phyloP scores from a whole-genome alignment of 1,284 basidiomycete species.

The Serendipita sp. region DNA sequence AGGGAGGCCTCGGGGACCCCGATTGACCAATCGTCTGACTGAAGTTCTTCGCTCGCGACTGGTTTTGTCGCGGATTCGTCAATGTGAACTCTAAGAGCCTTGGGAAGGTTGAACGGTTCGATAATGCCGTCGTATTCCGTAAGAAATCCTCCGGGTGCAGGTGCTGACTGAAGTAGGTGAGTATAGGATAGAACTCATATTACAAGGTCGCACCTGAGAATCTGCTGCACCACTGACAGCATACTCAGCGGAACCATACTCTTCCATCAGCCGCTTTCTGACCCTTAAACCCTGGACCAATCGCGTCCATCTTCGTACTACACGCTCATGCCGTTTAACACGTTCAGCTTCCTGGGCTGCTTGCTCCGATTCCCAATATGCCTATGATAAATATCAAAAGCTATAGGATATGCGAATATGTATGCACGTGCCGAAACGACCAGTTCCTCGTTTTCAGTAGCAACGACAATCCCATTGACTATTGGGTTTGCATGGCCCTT shows the following conservation, averaged over 20 bases:
- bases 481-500: constrained; percentile 78
- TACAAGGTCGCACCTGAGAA: constrained; percentile 3
- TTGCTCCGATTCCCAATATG: constrained; percentile 72
- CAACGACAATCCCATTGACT: constrained; percentile 77
- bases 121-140: constrained; percentile 52
- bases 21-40: too few species aligned
- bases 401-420: background rate
- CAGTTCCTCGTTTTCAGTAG: constrained; percentile 60
- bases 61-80: too few species aligned
- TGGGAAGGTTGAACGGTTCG: constrained; percentile 52
- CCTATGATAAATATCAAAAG: constrained; percentile 30
- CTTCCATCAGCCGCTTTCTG: constrained; percentile 62
- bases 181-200: constrained; percentile 10
- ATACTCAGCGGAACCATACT: constrained; percentile 43
- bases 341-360: constrained; percentile 65
- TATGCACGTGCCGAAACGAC: constrained; percentile 54
- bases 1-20: background rate
- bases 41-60: too few species aligned
- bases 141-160: constrained; percentile 41
- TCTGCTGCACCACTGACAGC: constrained; percentile 16
- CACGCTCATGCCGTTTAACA: constrained; percentile 63
- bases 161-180: constrained; percentile 18
- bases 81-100: constrained; percentile 23
- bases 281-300: constrained; percentile 82
- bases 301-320: constrained; percentile 78